phyloP scores from a whole-genome alignment of 805 yeast genomes.

The Candida koratica region DNA sequence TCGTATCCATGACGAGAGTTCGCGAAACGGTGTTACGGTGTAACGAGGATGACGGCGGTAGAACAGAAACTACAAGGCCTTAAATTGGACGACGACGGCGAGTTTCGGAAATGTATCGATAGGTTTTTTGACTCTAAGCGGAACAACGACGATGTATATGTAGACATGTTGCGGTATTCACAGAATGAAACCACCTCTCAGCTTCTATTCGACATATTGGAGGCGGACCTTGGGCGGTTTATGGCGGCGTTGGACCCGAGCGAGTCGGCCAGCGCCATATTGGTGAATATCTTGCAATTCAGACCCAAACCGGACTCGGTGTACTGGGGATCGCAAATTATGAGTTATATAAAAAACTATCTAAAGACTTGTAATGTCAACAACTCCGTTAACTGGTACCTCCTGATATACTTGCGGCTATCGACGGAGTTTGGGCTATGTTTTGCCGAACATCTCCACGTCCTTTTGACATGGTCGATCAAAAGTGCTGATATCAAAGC shows the following conservation, averaged over 20 bases:
- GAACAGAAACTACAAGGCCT: too few species aligned
- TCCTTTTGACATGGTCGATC: conserved; percentile 14
- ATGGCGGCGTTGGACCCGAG: too few species aligned
- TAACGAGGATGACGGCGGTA: too few species aligned
- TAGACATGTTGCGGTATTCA: too few species aligned
- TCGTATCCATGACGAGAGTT: conserved; percentile 72
- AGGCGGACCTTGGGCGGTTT: conserved; percentile 17
- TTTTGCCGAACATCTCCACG: conserved; percentile 20
- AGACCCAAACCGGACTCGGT: neutral
- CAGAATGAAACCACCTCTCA: too few species aligned
- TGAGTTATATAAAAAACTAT: conserved; percentile 9
- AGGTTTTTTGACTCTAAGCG: too few species aligned
- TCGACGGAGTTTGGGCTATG: conserved; percentile 18
- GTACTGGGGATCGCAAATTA: conserved; percentile 6
- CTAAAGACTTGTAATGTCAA: conserved; percentile 9
- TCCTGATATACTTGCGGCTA: conserved; percentile 19
- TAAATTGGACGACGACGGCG: too few species aligned
- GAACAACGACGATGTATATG: too few species aligned
- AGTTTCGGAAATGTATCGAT: too few species aligned
- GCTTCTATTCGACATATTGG: conserved; percentile 17
- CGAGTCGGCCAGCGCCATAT: too few species aligned
- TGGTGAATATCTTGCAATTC: conserved; percentile 14
- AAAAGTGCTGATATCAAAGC: conserved; percentile 14
- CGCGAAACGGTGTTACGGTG: too few species aligned
- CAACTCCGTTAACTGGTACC: conserved; percentile 9